Conservation (phyloP, 2,329 filamentous ascomycete species). For the Phialocephala sp. region DNA sequence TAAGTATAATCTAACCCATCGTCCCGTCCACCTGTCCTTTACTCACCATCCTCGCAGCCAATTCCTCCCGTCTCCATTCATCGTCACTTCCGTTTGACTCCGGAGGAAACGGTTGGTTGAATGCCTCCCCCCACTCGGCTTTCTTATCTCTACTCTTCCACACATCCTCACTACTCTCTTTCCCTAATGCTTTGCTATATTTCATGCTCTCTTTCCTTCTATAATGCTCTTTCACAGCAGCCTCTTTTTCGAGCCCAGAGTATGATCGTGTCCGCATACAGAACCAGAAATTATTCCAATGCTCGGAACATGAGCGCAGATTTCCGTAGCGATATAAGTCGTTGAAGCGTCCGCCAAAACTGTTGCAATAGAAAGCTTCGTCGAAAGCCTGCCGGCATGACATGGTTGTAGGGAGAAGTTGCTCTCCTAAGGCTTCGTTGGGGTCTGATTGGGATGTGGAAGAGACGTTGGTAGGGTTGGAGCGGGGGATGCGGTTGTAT, state of each 20-base stretch:
- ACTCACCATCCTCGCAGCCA: slow-evolving; percentile 30
- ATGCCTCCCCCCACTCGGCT: slow-evolving; percentile 52
- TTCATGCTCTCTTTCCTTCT: slow-evolving; percentile 60
- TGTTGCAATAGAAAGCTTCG: slow-evolving; percentile 91
- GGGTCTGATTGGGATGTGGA: slow-evolving; percentile 18
- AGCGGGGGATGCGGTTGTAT: slow-evolving; percentile 36
- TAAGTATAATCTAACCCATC: slow-evolving; percentile 13
- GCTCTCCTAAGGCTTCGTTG: slow-evolving; percentile 60
- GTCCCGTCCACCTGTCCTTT: slow-evolving; percentile 24
- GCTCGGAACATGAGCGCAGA: slow-evolving; percentile 77
- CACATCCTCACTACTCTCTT: slow-evolving; percentile 86
- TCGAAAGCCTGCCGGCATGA: slow-evolving; percentile 92
- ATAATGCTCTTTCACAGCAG: slow-evolving; percentile 45
- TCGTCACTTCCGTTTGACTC: slow-evolving; percentile 50
- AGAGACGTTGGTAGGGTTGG: slow-evolving; percentile 27
- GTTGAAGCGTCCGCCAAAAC: slow-evolving; percentile 88
- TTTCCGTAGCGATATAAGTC: slow-evolving; percentile 87
- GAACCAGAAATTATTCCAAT: slow-evolving; percentile 96
- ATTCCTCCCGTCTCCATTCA: slow-evolving; percentile 44
- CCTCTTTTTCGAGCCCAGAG: slow-evolving; percentile 62
- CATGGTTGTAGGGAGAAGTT: slow-evolving; percentile 80
- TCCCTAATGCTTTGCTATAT: slow-evolving; percentile 65
- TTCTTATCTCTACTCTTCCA: slow-evolving; percentile 77
- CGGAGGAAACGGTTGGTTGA: slow-evolving; percentile 44
- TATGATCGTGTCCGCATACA: slow-evolving; percentile 85